Percentiles rank a stretch among this genome's conserved stretches.
phyloP scores from a whole-genome alignment of 345 rosid species.

The Pelargonium nanum region DNA sequence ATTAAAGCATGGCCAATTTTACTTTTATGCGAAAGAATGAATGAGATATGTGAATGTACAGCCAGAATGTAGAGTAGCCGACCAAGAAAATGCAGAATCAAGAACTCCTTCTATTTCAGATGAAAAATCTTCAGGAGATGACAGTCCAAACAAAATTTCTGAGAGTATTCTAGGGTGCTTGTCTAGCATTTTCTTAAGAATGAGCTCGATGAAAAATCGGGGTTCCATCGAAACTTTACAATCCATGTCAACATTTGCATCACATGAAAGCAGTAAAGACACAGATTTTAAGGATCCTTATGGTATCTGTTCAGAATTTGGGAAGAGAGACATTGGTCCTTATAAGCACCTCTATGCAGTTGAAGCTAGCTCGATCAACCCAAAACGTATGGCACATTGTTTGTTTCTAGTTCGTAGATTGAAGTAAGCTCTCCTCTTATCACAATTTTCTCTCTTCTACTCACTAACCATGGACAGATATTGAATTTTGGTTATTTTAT shows the following conservation, averaged over 20 bases:
- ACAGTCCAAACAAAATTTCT: slow-evolving; percentile 52
- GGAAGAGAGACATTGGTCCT: slow-evolving; percentile 50
- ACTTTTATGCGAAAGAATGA: not conserved
- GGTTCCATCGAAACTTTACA: slow-evolving; percentile 21
- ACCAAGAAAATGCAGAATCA: slow-evolving; percentile 32
- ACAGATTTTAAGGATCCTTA: slow-evolving; percentile 42
- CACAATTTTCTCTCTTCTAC: not conserved
- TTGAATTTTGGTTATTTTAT: not conserved
- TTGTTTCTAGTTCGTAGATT: slow-evolving; percentile 53
- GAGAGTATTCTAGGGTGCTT: slow-evolving; percentile 64
- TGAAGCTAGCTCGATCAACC: slow-evolving; percentile 42
- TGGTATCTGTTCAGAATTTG: slow-evolving; percentile 35
- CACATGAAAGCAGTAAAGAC: slow-evolving; percentile 23
- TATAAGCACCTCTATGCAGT: slow-evolving; percentile 42
- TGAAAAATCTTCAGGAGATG: slow-evolving; percentile 14
- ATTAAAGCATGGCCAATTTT: not conserved
- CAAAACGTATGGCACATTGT: slow-evolving; percentile 37
- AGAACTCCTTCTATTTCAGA: slow-evolving; percentile 18
- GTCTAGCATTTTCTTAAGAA: slow-evolving; percentile 45
- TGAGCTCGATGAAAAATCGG: slow-evolving; percentile 37
- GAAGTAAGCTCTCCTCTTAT: slow-evolving; percentile 30
- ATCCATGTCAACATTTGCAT: slow-evolving; percentile 16
- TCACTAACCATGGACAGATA: not conserved
- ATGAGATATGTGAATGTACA: slow-evolving; percentile 13
- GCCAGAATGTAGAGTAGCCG: slow-evolving; percentile 26